Percentiles rank a stretch among this genome's conserved stretches.
These are phyloP conservation scores for Cordyceps militaris DNA, from an alignment of 2,329 filamentous ascomycete species.

Conservation along the genomic window DNA sequence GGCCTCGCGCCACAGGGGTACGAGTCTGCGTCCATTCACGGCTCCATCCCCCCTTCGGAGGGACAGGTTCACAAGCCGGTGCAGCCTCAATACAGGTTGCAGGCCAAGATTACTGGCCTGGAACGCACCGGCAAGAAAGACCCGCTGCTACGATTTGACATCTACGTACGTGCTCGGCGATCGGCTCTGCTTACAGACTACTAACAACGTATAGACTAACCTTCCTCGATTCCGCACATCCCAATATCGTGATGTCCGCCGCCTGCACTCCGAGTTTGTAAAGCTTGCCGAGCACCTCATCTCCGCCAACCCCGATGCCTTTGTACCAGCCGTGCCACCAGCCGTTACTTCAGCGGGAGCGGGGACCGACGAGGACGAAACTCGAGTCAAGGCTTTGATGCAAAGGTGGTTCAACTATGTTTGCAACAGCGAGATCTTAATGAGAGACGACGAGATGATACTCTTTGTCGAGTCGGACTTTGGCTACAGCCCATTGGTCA, in stretches of 20 bases:
- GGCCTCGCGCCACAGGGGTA: constrained; percentile 28
- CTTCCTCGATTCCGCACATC: constrained; percentile 97
- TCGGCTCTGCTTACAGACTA: background rate
- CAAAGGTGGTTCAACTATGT: constrained; percentile 95
- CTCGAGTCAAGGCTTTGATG: constrained; percentile 77
- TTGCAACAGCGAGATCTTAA: constrained; percentile 84
- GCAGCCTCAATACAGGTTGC: constrained; percentile 72
- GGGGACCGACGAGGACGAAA: constrained; percentile 93
- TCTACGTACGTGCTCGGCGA: constrained; percentile 60
- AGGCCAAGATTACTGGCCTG: constrained; percentile 89
- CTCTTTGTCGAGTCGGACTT: constrained; percentile 99
- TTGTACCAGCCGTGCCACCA: constrained; percentile 92
- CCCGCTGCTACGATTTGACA: constrained; percentile 88
- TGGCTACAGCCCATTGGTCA: constrained; percentile 90
- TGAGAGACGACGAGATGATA: constrained; percentile 93
- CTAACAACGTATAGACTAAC: constrained; percentile 64
- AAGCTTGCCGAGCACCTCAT: constrained; percentile 96
- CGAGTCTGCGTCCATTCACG: background rate
- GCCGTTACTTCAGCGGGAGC: constrained; percentile 89
- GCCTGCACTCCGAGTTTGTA: constrained; percentile 89
- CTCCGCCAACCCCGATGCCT: constrained; percentile 91
- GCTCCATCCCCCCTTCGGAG: background rate
- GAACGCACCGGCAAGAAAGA: constrained; percentile 95
- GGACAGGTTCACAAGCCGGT: constrained; percentile 48
- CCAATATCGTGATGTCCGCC: constrained; percentile 94